Base-by-base conservation (phyloP, 495 filamentous ascomycete species). In the Lophiotrema nucula region DNA sequence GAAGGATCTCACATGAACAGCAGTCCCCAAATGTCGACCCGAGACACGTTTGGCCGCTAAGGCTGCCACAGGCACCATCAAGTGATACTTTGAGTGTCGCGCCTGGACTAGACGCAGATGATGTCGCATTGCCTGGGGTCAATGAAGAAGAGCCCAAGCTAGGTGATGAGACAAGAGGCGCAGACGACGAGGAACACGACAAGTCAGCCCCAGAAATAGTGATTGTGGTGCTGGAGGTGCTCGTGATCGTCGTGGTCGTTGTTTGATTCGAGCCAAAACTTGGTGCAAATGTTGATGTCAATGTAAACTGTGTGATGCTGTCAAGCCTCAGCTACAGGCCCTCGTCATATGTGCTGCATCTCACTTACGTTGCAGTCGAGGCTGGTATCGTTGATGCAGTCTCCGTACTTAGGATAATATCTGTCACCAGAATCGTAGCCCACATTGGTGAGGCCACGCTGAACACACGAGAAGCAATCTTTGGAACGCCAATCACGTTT, bases 351-450 rank as follows among this genome's bases (percentile, higher is more conserved):
- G 4, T 16, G 24, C 42, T 41, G 38, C 23, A 6, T 42, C 3
- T 3, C 5, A 21, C 56, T 53, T 21, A 59, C 47, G 56, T 62
- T 4, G 51, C 26, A 25, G 50, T 62, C 11, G 58, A 48, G 25
- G 44, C 21, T 18, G 57, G 48, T 4, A 33, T 24, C 19, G 33
- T 45, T 3, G 45, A 27, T 15, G 35, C 43, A 22, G 44, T 56
- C 0, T 33, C 27, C 11, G 43, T 49, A n/a, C 56, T 27, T 18
- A 35, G 6, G 13, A 45, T 23, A 33, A 38, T 55, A 0, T 11
- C n/a, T 11, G 50, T 22, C 1, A 38, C 28, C 10, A 2, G 22
- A 24, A 55, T 35, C 16, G 51, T 62, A n/a, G 56, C 25, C 12
- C 21, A 24, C 13, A 51, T 55, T 3, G 58, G 58, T 1, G 27